Percentiles rank a stretch among this genome's conserved stretches.
Evolutionary conservation across 768 basidiomycete genomes (phyloP).

Genomic region (Crassisporium funariophilum): DNA sequence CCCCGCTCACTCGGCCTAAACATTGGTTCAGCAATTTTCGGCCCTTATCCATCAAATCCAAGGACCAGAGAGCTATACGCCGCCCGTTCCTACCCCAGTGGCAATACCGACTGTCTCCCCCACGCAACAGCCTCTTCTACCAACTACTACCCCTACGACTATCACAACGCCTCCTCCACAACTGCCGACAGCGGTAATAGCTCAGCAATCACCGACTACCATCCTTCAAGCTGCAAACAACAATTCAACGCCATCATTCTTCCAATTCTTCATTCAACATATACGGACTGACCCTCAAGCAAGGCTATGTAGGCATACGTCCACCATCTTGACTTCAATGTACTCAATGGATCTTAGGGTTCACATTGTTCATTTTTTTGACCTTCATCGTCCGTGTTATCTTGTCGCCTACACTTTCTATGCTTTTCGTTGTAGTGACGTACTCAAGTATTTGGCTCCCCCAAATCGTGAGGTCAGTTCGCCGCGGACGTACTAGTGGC

Average conservation of each 20-base stretch:
- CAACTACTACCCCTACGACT: conserved; percentile 15
- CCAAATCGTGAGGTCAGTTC: conserved; percentile 78
- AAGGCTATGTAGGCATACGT: conserved; percentile 58
- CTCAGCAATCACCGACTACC: conserved; percentile 23
- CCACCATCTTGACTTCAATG: neutral
- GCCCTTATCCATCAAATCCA: conserved; percentile 83
- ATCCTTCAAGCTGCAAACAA: conserved; percentile 21
- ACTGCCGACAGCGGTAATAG: conserved; percentile 15
- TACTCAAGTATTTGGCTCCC: conserved; percentile 86
- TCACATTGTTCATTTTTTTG: conserved; percentile 67
- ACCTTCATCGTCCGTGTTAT: conserved; percentile 76
- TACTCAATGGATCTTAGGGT: conserved; percentile 45
- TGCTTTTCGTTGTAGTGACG: conserved; percentile 64
- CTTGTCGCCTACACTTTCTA: conserved; percentile 62
- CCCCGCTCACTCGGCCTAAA: neutral
- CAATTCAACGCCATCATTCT: conserved; percentile 37
- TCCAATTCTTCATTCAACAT: conserved; percentile 57
- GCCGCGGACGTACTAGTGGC: conserved; percentile 70
- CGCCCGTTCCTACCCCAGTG: conserved; percentile 24
- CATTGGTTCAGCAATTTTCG: conserved; percentile 70
- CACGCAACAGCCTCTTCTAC: conserved; percentile 11
- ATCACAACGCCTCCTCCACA: conserved; percentile 20
- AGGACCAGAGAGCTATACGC: conserved; percentile 61
- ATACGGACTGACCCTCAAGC: conserved; percentile 71
- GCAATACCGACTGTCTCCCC: conserved; percentile 14